Base-by-base conservation (phyloP, 164 flowering plant genomes). In the Magnolia sinica region DNA sequence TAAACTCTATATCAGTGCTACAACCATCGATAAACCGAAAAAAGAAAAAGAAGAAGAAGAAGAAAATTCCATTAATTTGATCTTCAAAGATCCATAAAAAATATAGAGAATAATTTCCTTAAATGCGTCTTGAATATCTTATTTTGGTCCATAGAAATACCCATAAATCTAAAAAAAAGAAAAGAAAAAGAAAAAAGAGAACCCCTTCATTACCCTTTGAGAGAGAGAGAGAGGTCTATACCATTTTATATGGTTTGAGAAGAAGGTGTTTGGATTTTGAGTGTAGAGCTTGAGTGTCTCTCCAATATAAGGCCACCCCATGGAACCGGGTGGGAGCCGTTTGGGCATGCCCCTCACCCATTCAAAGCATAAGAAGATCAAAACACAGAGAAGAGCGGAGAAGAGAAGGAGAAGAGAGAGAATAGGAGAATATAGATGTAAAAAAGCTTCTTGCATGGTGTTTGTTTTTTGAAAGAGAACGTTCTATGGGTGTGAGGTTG, bases 251-350 rank as follows among this genome's bases (percentile, higher is more conserved):
- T 91, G 82, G 37, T 18, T 76, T 79, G 94, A 77, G 79, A 90
- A 94, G 87, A 94, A 94, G 81, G 89, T 76, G 74, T 88, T 91
- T 4, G 95, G 96, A 72, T 89, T 85, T 68, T 94, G 82, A 29
- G 94, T 79, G 85, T 92, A 94, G 73, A 91, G 94, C 78, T 84
- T 83, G 82, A 91, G 87, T 0, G 96, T 94, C 76, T 94, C 98
- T 29, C 98, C 98, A 6, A 94, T 78, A 65, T 92, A 94, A 73
- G 98, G 98, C 96, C 94, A 94, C 4, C 95, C 98, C 95, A 92
- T 85, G 14, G 98, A 92, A 50, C 98, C 98, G 51, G 98, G 98
- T 1, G 98, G 98, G 6, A 91, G 82, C 50, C 79, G 83, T 13
- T 82, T 85, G 73, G 76, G 31, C 13, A 50, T 64, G 45, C 69